Evolutionary conservation across 2,329 filamentous ascomycete genomes (phyloP).

Genomic region (Aureobasidium leucospermi): DNA sequence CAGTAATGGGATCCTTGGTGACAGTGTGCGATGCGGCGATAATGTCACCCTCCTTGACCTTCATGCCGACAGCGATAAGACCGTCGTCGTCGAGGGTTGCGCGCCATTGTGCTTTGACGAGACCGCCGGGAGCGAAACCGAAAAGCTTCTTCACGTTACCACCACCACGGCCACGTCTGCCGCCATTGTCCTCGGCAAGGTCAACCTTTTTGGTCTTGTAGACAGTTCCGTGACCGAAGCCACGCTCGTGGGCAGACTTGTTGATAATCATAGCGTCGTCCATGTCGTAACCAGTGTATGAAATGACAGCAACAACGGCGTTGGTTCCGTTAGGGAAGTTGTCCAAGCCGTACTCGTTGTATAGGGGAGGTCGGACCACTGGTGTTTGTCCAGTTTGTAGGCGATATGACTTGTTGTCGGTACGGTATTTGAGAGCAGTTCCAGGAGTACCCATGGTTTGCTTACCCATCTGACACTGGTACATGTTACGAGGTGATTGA

Average conservation of each 20-base stretch:
- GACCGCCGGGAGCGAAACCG: slow-evolving; percentile 75
- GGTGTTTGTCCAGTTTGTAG: slow-evolving; percentile 95
- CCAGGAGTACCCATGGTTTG: slow-evolving; percentile 98
- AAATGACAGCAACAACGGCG: slow-evolving; percentile 92
- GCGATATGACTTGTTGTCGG: slow-evolving; percentile 94
- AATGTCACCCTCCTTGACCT: slow-evolving; percentile 72
- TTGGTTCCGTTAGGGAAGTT: slow-evolving; percentile 98
- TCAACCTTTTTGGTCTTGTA: slow-evolving; percentile 96
- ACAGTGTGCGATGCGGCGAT: slow-evolving; percentile 89
- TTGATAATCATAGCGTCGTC: slow-evolving; percentile 99
- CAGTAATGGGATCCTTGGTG: slow-evolving; percentile 62
- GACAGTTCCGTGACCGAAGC: slow-evolving; percentile 90
- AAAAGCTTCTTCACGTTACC: slow-evolving; percentile 75
- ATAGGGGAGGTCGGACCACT: slow-evolving; percentile 80
- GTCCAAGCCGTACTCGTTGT: slow-evolving; percentile 94
- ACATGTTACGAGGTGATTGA: slow-evolving; percentile 98
- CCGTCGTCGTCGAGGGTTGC: slow-evolving; percentile 79
- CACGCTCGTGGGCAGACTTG: slow-evolving; percentile 91
- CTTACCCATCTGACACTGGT: slow-evolving; percentile 93
- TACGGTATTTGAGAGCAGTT: slow-evolving; percentile 74
- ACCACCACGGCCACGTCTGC: slow-evolving; percentile 35
- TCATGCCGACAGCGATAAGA: slow-evolving; percentile 69
- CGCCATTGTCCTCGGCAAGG: slow-evolving; percentile 66
- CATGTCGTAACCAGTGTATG: slow-evolving; percentile 99
- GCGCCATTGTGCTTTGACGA: slow-evolving; percentile 63